Evolutionary conservation across 192 early-diverging fungal species (phyloP), one percentile per base, ranked within the genome.

Genomic region (Backusella tarrabulga): DNA sequence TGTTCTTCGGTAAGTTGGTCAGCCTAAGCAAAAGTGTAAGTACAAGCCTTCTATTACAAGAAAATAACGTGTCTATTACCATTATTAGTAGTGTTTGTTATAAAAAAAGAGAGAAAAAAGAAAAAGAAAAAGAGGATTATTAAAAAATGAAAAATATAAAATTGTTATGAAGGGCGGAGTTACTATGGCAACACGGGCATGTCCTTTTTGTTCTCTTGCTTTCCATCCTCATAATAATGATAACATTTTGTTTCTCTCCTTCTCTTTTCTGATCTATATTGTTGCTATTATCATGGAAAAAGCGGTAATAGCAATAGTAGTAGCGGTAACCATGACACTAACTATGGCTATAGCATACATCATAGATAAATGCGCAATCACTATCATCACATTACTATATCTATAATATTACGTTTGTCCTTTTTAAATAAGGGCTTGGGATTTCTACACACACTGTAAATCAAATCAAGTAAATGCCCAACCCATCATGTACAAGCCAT

Each of bases 1-100:
- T 97, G 93, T 77, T 91, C 91, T 83, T 97, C 94, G 68, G 93
- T 94, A 42, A 97, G 85, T 88, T 92, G 93, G 84, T 96, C 95
- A 81, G 92, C 92, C 93, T 94, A 71, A 21, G 21, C 32, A 40
- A 19, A 41, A 34, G 12, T 71, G 17, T 38, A 29, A 36, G 29
- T 60, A 67, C 34, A 54, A 34, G 19, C 52, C 3, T 34, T 72
- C 3, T 72, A 32, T 50, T 34, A 6, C 9, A 11, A 63, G 12
- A 26, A 63, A 26, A 29, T 26, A 26, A 63, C 56, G 56, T 63
- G 56, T 63, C 72, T 38, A 29, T 50, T 72, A 72, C 71, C 71
- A 72, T 72, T 72, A 72, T 72, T 29, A 42, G 15, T 63, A 63
- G 21, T 63, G 29, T 42, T 15, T 40, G 21, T 70, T 40, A 14